Conservation (phyloP, 495 filamentous ascomycete genomes). For the Tuber borchii region DNA sequence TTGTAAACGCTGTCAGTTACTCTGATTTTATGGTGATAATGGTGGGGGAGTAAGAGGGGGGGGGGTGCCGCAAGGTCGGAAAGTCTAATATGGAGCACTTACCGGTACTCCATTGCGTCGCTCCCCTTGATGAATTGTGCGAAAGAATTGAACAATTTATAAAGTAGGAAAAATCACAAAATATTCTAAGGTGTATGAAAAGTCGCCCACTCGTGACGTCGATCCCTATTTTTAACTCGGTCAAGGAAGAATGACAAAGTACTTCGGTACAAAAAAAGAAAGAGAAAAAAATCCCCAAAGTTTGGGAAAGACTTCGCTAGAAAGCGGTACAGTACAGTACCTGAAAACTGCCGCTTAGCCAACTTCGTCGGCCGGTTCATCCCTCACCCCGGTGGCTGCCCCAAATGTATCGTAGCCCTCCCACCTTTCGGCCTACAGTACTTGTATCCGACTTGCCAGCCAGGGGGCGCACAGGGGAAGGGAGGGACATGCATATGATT, state of each 20-base stretch:
- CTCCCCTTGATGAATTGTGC: not conserved
- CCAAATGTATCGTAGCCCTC: not conserved
- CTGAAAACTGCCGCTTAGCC: slow-evolving; percentile 1
- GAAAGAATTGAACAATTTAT: not conserved
- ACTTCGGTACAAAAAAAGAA: not conserved
- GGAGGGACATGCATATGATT: not conserved
- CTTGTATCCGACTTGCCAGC: not conserved
- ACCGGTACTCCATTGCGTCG: not conserved
- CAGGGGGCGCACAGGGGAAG: not conserved
- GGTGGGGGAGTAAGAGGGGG: not conserved
- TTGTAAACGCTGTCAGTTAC: not conserved
- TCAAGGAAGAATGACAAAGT: not conserved
- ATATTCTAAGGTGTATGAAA: not conserved
- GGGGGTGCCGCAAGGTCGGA: not conserved
- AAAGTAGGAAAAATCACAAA: not conserved
- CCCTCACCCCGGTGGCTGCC: not conserved
- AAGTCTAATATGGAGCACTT: not conserved
- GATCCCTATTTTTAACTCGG: not conserved
- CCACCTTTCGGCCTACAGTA: not conserved
- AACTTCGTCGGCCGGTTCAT: not conserved
- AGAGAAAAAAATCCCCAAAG: not conserved
- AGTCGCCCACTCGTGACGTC: not conserved
- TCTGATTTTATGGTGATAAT: not conserved
- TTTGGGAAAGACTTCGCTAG: not conserved
- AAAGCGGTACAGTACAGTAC: not conserved